Base-by-base conservation (phyloP, 306 rosid genomes). In the Quercus robur region DNA sequence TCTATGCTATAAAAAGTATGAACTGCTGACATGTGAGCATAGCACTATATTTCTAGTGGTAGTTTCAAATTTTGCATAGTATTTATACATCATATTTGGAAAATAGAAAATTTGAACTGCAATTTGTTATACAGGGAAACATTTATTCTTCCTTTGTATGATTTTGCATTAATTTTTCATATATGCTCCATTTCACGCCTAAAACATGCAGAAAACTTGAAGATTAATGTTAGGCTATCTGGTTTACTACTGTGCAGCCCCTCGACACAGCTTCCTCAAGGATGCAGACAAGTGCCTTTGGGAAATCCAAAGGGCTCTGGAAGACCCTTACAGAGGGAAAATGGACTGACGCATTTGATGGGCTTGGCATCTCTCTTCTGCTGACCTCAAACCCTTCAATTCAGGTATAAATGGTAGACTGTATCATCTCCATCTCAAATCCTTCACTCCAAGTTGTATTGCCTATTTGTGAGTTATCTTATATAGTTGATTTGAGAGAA, bases 281-380 rank as follows among this genome's bases (percentile, higher is more conserved):
- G 89, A 96, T 96, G 97, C 99, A 96, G 87, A 96, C 99, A 64
- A 93, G 92, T 77, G 97, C 85, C 41, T 96, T 96, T 54, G 99
- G 99, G 82, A 96, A 96, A 87, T 91, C 99, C 58, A 93, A 91
- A 83, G 96, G 97, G 70, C 89, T 96, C 54, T 83, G 90, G 90
- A 77, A 80, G 81, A 96, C 98, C 77, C 92, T 96, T 76, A 82
- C 97, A 2, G 99, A 96, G 85, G 99, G 99, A 54, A 81, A 77
- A 61, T 93, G 97, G 99, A 90, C 87, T 75, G 98, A 93, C 61
- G 97, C 97, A 64, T 96, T 90, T 82, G 98, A 96, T 78, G 99
- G 99, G 70, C 98, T 96, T 20, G 88, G 97, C 79, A 89, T 90
- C 87, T 96, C 99, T 41, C 84, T 96, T 76, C 81, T 96, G 87